Percentiles rank a stretch among this genome's conserved stretches.
Evolutionary conservation across 345 rosid genomes (phyloP).

Genomic region (Nephelium lappaceum): DNA sequence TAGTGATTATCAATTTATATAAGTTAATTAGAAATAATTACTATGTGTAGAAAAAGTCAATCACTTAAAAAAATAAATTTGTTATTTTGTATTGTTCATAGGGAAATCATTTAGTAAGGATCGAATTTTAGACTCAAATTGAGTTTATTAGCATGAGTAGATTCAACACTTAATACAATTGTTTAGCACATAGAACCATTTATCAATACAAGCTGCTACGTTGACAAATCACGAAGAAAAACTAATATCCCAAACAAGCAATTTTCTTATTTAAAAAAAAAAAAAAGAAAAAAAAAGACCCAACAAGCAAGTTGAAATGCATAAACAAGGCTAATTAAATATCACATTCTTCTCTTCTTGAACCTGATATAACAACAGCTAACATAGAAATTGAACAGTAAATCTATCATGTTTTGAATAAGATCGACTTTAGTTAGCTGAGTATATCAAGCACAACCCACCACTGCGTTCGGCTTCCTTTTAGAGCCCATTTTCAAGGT

Average conservation of each 20-base stretch:
- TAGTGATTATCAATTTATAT: no score
- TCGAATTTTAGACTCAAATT: no score
- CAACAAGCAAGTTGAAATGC: not conserved
- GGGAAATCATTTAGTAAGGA: not conserved
- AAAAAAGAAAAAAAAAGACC: no score
- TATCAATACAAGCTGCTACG: not conserved
- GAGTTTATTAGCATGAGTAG: not conserved
- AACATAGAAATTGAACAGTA: constrained; percentile 1
- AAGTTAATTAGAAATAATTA: no score
- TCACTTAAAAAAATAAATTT: no score
- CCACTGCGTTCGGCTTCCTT: not conserved
- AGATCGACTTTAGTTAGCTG: not conserved
- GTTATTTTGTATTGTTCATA: not conserved
- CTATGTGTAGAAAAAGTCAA: no score
- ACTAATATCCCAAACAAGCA: no score
- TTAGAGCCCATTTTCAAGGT: constrained; percentile 20
- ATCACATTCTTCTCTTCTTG: not conserved
- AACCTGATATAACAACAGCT: constrained; percentile 9
- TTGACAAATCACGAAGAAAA: not conserved
- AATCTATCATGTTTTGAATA: not conserved
- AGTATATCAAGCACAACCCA: constrained; percentile 7
- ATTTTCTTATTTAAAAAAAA: no score
- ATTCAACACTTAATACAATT: not conserved
- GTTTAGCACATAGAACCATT: not conserved
- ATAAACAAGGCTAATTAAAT: not conserved